Conservation (phyloP, 345 rosid species). For the Chamaenerion angustifolium region DNA sequence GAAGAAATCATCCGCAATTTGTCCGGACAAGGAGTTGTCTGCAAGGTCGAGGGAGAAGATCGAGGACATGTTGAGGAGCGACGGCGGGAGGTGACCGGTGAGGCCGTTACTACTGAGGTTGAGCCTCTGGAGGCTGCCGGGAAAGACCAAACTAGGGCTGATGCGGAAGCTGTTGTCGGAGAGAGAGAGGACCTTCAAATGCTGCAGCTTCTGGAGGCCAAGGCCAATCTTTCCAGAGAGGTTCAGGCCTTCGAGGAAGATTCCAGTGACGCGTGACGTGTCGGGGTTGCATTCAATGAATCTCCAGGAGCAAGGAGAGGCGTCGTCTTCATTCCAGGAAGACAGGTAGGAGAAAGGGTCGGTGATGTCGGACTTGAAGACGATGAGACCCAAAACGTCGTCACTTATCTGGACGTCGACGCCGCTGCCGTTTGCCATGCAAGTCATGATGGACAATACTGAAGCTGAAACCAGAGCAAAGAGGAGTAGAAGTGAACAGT, state of each 20-base stretch:
- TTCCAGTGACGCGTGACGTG: slow-evolving; percentile 40
- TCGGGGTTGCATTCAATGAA: slow-evolving; percentile 55
- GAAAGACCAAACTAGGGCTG: slow-evolving; percentile 15
- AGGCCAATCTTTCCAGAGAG: slow-evolving; percentile 66
- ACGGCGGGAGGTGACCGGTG: slow-evolving; percentile 45
- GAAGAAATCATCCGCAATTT: slow-evolving; percentile 46
- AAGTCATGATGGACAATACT: too few species aligned
- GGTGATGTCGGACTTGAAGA: slow-evolving; percentile 61
- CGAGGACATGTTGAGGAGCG: slow-evolving; percentile 26
- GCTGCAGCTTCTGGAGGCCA: slow-evolving; percentile 61
- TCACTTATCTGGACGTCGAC: slow-evolving; percentile 43
- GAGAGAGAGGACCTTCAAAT: slow-evolving; percentile 52
- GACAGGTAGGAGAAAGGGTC: slow-evolving; percentile 40
- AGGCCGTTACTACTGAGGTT: slow-evolving; percentile 55
- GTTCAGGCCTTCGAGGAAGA: slow-evolving; percentile 49
- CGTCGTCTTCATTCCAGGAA: slow-evolving; percentile 77
- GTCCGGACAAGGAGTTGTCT: slow-evolving; percentile 52
- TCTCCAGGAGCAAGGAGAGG: slow-evolving; percentile 77
- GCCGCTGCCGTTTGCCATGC: too few species aligned
- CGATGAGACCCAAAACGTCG: slow-evolving; percentile 73
- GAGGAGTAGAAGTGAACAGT: too few species aligned
- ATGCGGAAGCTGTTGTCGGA: slow-evolving; percentile 48
- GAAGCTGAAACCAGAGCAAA: too few species aligned
- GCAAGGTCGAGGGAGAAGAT: slow-evolving; percentile 59
- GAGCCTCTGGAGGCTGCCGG: slow-evolving; percentile 29